Conservation (phyloP, 1,139 yeast species). For the Geotrichum restrictum region DNA sequence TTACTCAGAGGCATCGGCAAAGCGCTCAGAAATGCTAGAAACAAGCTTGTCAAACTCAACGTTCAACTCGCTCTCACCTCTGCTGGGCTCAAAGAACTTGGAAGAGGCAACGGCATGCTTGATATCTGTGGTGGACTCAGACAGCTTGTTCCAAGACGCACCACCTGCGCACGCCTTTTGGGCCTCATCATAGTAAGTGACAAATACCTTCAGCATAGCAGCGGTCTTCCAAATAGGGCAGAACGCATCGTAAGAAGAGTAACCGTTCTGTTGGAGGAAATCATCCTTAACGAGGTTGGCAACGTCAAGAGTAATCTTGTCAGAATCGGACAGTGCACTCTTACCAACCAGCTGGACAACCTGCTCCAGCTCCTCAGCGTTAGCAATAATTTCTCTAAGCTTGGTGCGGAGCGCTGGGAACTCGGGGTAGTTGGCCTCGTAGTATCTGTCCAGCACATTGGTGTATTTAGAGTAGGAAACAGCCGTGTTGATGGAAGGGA, state of each 20-base stretch:
- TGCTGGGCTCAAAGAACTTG: conserved; percentile 92
- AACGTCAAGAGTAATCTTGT: conserved; percentile 93
- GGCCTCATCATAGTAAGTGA: conserved; percentile 90
- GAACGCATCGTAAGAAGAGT: conserved; percentile 95
- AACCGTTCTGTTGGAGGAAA: conserved; percentile 98
- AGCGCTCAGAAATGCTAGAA: conserved; percentile 75
- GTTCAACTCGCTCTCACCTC: conserved; percentile 75
- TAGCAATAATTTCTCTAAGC: conserved; percentile 88
- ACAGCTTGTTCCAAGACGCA: conserved; percentile 86
- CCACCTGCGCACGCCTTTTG: conserved; percentile 95
- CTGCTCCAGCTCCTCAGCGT: conserved; percentile 97
- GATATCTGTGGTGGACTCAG: conserved; percentile 84
- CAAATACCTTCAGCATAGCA: conserved; percentile 95
- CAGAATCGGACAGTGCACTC: conserved; percentile 92
- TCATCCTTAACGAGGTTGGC: conserved; percentile 90
- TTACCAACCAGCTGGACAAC: conserved; percentile 99
- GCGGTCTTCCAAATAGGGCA: conserved; percentile 99
- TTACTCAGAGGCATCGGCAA: conserved; percentile 92
- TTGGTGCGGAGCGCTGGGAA: conserved; percentile 86
- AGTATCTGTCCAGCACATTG: conserved; percentile 76
- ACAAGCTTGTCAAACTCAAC: conserved; percentile 74
- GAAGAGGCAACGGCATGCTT: conserved; percentile 92
- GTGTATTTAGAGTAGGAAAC: conserved; percentile 96
- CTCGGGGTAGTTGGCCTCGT: conserved; percentile 82
- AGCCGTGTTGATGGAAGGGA: conserved; percentile 96